Percentiles rank a stretch among this genome's conserved stretches.
Conservation (phyloP, 495 filamentous ascomycete species). For the Letharia lupina region DNA sequence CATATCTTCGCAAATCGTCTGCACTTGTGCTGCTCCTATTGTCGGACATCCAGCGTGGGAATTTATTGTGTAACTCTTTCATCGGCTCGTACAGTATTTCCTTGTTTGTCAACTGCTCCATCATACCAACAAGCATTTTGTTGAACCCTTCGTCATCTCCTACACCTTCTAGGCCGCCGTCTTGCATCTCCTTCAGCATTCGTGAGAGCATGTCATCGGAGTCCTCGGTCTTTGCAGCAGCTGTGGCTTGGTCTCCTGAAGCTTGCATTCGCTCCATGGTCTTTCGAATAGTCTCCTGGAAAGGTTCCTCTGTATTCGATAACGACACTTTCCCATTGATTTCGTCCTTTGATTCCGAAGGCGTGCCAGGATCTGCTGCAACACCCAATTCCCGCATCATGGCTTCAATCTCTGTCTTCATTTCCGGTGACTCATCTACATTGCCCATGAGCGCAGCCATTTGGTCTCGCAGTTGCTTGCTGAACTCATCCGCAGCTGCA, state of each 20-base stretch:
- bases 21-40: conserved; percentile 56
- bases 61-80: conserved; percentile 91
- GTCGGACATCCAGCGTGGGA: conserved; percentile 76
- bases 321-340: conserved; percentile 9
- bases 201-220: conserved; percentile 75
- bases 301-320: conserved; percentile 44
- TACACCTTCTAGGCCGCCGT: conserved; percentile 50
- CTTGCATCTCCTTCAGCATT: conserved; percentile 76
- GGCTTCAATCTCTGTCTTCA: conserved; percentile 77
- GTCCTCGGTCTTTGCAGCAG: conserved; percentile 58
- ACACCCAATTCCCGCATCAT: conserved; percentile 71
- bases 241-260: conserved; percentile 71
- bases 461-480: conserved; percentile 70
- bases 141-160: conserved; percentile 78
- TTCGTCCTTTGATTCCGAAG: conserved; percentile 15
- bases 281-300: conserved; percentile 80
- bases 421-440: conserved; percentile 62
- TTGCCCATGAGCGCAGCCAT: conserved; percentile 69
- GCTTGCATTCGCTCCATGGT: conserved; percentile 93
- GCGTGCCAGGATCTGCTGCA: conserved; percentile 30
- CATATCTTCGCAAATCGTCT: conserved; percentile 71
- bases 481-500: conserved; percentile 52
- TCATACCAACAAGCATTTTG: conserved; percentile 91
- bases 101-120: conserved; percentile 97
- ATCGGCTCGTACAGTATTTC: conserved; percentile 98